These are phyloP conservation scores for Venustampulla echinocandica DNA, from an alignment of 495 filamentous ascomycete species.

Conservation along the genomic window DNA sequence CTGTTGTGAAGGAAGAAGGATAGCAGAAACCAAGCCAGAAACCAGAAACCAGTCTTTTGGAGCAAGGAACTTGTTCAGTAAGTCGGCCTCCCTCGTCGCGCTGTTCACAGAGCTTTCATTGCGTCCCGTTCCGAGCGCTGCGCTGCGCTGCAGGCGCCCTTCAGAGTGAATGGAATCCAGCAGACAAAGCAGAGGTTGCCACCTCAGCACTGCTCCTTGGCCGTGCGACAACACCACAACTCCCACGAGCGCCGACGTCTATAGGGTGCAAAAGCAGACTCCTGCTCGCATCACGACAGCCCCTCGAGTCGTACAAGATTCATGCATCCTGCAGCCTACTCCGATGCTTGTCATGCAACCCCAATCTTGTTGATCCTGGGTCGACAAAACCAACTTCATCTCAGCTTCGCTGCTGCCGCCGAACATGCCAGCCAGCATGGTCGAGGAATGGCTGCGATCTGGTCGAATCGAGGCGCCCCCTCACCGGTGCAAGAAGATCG, in stretches of 20 bases:
- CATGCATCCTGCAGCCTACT: constrained; percentile 26
- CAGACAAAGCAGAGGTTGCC: no score
- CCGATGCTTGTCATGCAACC: constrained; percentile 23
- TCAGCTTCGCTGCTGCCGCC: constrained; percentile 4
- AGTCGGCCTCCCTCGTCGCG: constrained; percentile 1
- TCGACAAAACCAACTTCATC: neutral
- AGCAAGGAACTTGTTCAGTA: no score
- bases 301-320: constrained; percentile 20
- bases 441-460: constrained; percentile 23
- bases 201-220: no score
- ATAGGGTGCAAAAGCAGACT: no score
- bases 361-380: constrained; percentile 14
- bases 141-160: no score
- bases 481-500: constrained; percentile 29
- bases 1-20: constrained; percentile 21
- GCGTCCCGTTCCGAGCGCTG: no score
- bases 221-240: constrained; percentile 10
- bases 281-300: neutral
- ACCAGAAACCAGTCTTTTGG: no score
- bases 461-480: constrained; percentile 18
- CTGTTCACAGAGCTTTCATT: no score
- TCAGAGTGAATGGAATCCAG: no score
- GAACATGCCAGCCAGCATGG: constrained; percentile 24
- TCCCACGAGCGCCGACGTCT: neutral
- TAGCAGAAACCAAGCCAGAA: constrained; percentile 13